Evolutionary conservation across 2,329 filamentous ascomycete species (phyloP), one percentile per base, ranked within the genome.

Genomic region (Monosporascus sp.): DNA sequence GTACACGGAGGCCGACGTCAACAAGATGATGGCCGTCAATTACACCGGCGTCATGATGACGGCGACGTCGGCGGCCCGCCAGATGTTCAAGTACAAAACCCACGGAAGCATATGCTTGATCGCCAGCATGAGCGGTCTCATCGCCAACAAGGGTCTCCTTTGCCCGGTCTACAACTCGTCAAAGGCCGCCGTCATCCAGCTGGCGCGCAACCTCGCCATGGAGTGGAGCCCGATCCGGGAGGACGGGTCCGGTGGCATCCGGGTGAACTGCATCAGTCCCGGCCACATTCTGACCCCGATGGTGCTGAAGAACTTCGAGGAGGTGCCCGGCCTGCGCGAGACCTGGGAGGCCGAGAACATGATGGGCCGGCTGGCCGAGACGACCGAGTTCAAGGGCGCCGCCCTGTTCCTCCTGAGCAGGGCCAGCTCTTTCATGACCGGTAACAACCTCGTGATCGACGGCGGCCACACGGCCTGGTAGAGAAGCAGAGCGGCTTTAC

Each of bases 311-410:
- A 76, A 89, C 47, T 89, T 91, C 60, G 75, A 83, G 56, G 78
- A 88, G 59, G 85, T 82, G 20, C 87, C 88, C 0, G 83, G 85
- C 37, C 69, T 77, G 38, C 68, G 66, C 51, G 67, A 72, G 49
- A 78, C 81, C 51, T 91, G 88, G 87, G 81, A 85, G 50, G 80
- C 75, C 52, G 83, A 89, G 70, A 90, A 89, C 65, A 90, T 90
- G 87, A 75, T 90, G 59, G 83, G 78, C 2, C 74, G 82, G 20
- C 70, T 86, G 35, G 82, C 80, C 25, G 68, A 70, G 25, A 78
- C 82, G 0, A 73, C 77, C 46, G 82, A 86, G 60, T 85, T 85
- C 64, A 77, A 81, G 59, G 82, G 82, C 0, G 79, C 82, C 0
- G 80, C 78, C 2, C 70, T 85, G 8, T 87, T 84, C 60, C 70